phyloP scores from a whole-genome alignment of 306 rosid genomes.

The Citrullus colocynthis region DNA sequence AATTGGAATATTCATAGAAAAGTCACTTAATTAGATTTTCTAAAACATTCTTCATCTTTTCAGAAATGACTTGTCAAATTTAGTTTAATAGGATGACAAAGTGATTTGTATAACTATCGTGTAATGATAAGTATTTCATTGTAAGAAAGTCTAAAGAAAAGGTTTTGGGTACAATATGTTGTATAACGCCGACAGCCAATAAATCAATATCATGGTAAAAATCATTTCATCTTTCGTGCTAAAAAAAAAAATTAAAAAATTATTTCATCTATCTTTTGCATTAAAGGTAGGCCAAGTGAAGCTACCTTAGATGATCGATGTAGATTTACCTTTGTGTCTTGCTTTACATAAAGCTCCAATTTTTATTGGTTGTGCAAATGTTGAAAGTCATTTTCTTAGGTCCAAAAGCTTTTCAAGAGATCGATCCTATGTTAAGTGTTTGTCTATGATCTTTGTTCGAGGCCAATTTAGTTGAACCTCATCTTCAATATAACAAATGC shows the following conservation, averaged over 20 bases:
- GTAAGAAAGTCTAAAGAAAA: not conserved
- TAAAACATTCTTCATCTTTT: no score
- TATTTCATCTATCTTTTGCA: no score
- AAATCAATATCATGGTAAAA: no score
- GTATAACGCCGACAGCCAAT: not conserved
- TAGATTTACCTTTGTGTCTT: not conserved
- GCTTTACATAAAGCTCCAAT: not conserved
- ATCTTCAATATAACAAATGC: no score
- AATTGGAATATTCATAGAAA: no score
- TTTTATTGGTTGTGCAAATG: not conserved
- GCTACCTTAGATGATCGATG: not conserved
- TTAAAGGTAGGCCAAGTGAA: not conserved
- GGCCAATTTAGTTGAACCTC: not conserved
- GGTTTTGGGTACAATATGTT: not conserved
- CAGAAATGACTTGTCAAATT: not conserved
- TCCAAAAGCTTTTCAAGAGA: not conserved
- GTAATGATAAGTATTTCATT: not conserved
- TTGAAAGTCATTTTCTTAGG: not conserved
- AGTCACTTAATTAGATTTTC: no score
- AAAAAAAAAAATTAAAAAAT: no score
- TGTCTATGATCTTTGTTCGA: not conserved
- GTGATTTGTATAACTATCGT: not conserved
- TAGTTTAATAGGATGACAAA: not conserved
- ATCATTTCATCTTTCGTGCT: no score
- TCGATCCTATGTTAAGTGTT: not conserved